Conservation (phyloP, 192 early-diverging fungal species). For the Coemansia sp. region DNA sequence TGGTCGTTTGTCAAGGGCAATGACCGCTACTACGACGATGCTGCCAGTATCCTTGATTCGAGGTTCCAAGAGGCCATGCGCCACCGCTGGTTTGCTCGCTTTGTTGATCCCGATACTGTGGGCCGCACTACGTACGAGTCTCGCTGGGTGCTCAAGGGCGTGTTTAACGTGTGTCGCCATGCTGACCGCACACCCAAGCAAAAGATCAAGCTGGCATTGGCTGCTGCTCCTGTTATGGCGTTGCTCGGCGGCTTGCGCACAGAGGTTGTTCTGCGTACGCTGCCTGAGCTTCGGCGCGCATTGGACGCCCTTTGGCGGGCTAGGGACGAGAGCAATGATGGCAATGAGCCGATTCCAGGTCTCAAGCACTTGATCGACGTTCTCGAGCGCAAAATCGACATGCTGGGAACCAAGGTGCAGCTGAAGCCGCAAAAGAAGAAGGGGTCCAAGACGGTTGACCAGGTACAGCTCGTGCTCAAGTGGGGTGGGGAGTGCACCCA, state of each 20-base stretch:
- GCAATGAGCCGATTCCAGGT: constrained; percentile 41
- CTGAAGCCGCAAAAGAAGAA: constrained; percentile 77
- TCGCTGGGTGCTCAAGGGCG: constrained; percentile 91
- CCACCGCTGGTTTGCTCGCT: constrained; percentile 57
- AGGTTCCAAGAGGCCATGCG: constrained; percentile 73
- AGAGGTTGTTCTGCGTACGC: constrained; percentile 80
- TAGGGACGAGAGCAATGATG: constrained; percentile 35
- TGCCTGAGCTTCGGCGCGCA: constrained; percentile 52
- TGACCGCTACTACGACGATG: constrained; percentile 87
- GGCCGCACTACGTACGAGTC: constrained; percentile 60
- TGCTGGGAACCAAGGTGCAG: constrained; percentile 92
- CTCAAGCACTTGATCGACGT: constrained; percentile 72
- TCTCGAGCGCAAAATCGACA: constrained; percentile 71
- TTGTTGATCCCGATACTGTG: constrained; percentile 56
- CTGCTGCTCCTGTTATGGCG: constrained; percentile 64
- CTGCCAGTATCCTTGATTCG: constrained; percentile 69
- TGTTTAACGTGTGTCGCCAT: constrained; percentile 90
- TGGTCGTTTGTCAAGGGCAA: constrained; percentile 99
- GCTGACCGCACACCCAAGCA: constrained; percentile 97
- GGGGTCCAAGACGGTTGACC: constrained; percentile 9
- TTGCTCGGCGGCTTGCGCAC: constrained; percentile 66
- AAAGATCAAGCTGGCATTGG: constrained; percentile 89
- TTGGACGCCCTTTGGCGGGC: constrained; percentile 66
- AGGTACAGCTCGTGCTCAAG: constrained; percentile 87
- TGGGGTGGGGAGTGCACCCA: constrained; percentile 98